A percentile compares a stretch with the other conserved stretches of the same genome.
Conservation (phyloP, 2,329 filamentous ascomycete genomes). For the Teratosphaeria destructans region DNA sequence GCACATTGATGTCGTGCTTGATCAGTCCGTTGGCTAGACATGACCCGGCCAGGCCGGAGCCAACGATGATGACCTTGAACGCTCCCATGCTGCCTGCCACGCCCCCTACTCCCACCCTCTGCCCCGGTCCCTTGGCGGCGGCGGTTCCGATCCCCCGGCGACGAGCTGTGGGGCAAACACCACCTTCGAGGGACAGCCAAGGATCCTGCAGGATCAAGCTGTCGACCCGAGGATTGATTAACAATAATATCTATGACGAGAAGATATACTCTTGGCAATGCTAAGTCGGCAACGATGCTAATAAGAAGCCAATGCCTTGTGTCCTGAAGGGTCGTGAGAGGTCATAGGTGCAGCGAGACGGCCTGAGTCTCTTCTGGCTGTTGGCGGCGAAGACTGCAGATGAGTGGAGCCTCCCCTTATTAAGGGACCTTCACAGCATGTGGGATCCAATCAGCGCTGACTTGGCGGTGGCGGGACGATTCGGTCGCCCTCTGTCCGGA, state of each 20-base stretch:
- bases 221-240: too few relatives aligned
- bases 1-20: neutral
- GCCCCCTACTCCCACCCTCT: neutral
- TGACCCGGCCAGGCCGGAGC: neutral
- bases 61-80: neutral
- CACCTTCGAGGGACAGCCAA: too few relatives aligned
- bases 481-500: neutral
- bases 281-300: too few relatives aligned
- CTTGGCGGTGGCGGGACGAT: neutral
- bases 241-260: too few relatives aligned
- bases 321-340: too few relatives aligned
- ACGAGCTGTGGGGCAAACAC: too few relatives aligned
- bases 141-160: too few relatives aligned
- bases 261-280: too few relatives aligned
- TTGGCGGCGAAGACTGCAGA: neutral
- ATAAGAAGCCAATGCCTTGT: too few relatives aligned
- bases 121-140: too few relatives aligned
- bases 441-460: neutral
- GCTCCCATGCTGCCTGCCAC: neutral
- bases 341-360: too few relatives aligned
- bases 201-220: too few relatives aligned
- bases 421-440: neutral
- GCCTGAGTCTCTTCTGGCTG: neutral
- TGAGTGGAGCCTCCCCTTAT: neutral
- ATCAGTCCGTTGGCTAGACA: neutral